Evolutionary conservation across 306 rosid genomes (phyloP).

Genomic region (Gillenia trifoliata): DNA sequence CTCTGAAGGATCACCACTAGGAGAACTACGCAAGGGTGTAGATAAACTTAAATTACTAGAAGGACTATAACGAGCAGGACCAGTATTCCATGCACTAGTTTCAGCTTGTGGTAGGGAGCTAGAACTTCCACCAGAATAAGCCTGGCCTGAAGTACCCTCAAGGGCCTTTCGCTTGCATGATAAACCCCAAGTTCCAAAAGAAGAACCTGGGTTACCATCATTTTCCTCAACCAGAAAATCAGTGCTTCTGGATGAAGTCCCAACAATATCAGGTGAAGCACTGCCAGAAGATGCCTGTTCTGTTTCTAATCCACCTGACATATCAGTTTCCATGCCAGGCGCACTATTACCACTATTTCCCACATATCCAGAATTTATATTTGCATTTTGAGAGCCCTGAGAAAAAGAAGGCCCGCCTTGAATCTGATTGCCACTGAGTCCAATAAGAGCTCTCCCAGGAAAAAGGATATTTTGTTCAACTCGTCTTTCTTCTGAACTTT

Average conservation of each 20-base stretch:
- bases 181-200: constrained; percentile 70
- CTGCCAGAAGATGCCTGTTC: constrained; percentile 36
- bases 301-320: constrained; percentile 36
- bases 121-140: constrained; percentile 56
- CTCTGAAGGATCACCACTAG: constrained; percentile 37
- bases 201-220: constrained; percentile 43
- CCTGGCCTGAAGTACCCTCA: constrained; percentile 67
- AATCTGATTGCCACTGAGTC: constrained; percentile 41
- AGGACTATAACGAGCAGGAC: constrained; percentile 36
- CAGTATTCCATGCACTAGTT: constrained; percentile 39
- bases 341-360: constrained; percentile 33
- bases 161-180: constrained; percentile 82
- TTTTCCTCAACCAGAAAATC: constrained; percentile 44
- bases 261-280: constrained; percentile 42
- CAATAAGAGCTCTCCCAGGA: constrained; percentile 37
- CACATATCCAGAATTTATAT: constrained; percentile 38
- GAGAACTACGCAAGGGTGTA: constrained; percentile 35
- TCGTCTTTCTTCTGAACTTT: constrained; percentile 47
- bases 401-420: constrained; percentile 50
- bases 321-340: constrained; percentile 40
- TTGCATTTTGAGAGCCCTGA: constrained; percentile 53
- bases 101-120: constrained; percentile 51
- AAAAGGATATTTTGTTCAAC: constrained; percentile 39
- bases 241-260: constrained; percentile 57
- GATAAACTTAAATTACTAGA: constrained; percentile 47